phyloP scores from a whole-genome alignment of 2,329 filamentous ascomycete species.

The Aphanoascus verrucosus region DNA sequence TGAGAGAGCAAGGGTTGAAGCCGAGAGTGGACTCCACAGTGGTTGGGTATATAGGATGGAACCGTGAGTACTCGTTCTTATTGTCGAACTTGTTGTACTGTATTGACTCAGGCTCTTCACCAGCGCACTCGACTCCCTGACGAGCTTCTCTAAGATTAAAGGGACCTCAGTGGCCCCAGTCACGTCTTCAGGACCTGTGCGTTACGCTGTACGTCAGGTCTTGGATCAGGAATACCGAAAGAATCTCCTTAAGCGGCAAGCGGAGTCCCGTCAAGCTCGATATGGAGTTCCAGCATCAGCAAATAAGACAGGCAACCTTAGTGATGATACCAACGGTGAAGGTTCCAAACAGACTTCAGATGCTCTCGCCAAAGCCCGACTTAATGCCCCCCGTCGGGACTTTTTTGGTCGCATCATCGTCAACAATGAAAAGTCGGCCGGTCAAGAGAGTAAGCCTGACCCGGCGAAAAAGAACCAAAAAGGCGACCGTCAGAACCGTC shows the following conservation, averaged over 20 bases:
- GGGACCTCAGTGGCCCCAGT: slow-evolving; percentile 37
- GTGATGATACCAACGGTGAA: background rate
- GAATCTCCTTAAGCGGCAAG: slow-evolving; percentile 56
- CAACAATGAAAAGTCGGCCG: slow-evolving; percentile 24
- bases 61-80: slow-evolving; percentile 51
- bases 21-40: slow-evolving; percentile 48
- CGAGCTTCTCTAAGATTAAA: slow-evolving; percentile 47
- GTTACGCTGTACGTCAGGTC: slow-evolving; percentile 90
- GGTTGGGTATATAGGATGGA: slow-evolving; percentile 91
- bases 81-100: background rate
- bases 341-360: slow-evolving; percentile 18
- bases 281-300: slow-evolving; percentile 35
- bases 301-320: slow-evolving; percentile 19
- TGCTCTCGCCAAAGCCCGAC: slow-evolving; percentile 21
- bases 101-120: slow-evolving; percentile 24
- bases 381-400: slow-evolving; percentile 53
- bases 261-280: slow-evolving; percentile 56
- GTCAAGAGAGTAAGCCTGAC: background rate
- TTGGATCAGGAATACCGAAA: slow-evolving; percentile 81
- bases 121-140: slow-evolving; percentile 63
- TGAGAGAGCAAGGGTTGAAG: slow-evolving; percentile 69
- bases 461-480: slow-evolving; percentile 26
- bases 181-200: slow-evolving; percentile 57
- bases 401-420: slow-evolving; percentile 71
- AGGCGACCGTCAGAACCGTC: slow-evolving; percentile 24